phyloP scores from a whole-genome alignment of 345 rosid genomes.

The Murraya paniculata region DNA sequence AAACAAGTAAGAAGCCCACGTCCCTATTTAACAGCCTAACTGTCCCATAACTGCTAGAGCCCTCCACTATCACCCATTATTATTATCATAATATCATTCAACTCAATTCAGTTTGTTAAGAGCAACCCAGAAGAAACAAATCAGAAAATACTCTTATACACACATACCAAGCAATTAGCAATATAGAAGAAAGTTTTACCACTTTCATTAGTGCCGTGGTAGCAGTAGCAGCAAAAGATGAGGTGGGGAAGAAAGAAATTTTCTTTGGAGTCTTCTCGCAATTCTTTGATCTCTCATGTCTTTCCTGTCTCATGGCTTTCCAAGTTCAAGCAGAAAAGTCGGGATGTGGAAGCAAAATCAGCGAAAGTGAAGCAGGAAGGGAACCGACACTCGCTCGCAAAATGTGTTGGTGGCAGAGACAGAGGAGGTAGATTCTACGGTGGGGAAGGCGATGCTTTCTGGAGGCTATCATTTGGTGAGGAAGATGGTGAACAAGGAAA shows the following conservation, averaged over 20 bases:
- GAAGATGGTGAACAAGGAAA: slow-evolving; percentile 26
- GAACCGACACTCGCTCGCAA: slow-evolving; percentile 31
- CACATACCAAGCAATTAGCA: neutral
- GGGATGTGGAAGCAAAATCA: slow-evolving; percentile 32
- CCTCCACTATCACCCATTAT: slow-evolving; percentile 26
- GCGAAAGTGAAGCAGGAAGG: slow-evolving; percentile 30
- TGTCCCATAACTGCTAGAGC: slow-evolving; percentile 40
- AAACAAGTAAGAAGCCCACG: slow-evolving; percentile 44
- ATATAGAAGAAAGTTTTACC: slow-evolving; percentile 1
- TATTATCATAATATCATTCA: neutral
- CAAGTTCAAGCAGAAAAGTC: slow-evolving; percentile 54
- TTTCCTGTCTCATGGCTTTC: slow-evolving; percentile 58
- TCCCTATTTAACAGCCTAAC: slow-evolving; percentile 51
- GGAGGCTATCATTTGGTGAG: slow-evolving; percentile 54
- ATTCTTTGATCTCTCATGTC: slow-evolving; percentile 49
- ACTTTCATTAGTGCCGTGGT: neutral
- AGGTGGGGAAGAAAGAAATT: slow-evolving; percentile 62
- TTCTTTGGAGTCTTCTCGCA: slow-evolving; percentile 31
- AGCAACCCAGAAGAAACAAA: slow-evolving; percentile 5
- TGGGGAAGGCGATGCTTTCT: slow-evolving; percentile 52
- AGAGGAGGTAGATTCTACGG: slow-evolving; percentile 36
- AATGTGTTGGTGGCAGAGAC: slow-evolving; percentile 23
- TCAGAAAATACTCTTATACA: slow-evolving; percentile 1
- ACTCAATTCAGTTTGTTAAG: slow-evolving; percentile 23
- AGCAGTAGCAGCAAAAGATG: slow-evolving; percentile 28